phyloP scores from a whole-genome alignment of 164 flowering plant species.

The Sedum album region DNA sequence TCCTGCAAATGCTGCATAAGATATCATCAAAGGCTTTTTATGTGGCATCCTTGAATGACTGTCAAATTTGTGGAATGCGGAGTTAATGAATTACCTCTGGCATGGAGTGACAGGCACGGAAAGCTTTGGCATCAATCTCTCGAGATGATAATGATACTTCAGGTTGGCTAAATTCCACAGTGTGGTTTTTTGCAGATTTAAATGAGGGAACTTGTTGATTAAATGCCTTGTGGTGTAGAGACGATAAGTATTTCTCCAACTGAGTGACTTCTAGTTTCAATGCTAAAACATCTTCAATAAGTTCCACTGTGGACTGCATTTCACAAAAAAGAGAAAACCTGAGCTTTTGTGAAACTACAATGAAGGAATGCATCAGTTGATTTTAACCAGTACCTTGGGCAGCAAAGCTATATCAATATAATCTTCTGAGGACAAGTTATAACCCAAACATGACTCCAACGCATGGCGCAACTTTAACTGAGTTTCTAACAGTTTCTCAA shows the following conservation, averaged over 20 bases:
- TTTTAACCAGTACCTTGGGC: too few species aligned
- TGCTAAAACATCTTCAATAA: background rate
- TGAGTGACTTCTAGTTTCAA: background rate
- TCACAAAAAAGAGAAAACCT: background rate
- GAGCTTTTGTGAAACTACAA: background rate
- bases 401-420: background rate
- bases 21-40: constrained; percentile 35
- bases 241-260: background rate
- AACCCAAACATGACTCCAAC: background rate
- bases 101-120: background rate
- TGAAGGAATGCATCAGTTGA: too few species aligned
- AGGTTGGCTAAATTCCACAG: background rate
- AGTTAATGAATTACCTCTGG: background rate
- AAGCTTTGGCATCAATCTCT: background rate
- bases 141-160: background rate
- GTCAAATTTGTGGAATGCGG: too few species aligned
- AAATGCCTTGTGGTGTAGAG: background rate
- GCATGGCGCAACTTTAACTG: background rate
- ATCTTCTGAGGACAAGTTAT: background rate
- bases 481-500: background rate
- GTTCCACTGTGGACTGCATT: background rate
- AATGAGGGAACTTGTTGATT: background rate
- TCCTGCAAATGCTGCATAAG: background rate
- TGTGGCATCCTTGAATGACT: too few species aligned
- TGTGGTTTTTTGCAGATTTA: too few species aligned